These are phyloP conservation scores for Musa schizocarpa DNA, from an alignment of 176 grass and related monocot species.

Conservation along the genomic window DNA sequence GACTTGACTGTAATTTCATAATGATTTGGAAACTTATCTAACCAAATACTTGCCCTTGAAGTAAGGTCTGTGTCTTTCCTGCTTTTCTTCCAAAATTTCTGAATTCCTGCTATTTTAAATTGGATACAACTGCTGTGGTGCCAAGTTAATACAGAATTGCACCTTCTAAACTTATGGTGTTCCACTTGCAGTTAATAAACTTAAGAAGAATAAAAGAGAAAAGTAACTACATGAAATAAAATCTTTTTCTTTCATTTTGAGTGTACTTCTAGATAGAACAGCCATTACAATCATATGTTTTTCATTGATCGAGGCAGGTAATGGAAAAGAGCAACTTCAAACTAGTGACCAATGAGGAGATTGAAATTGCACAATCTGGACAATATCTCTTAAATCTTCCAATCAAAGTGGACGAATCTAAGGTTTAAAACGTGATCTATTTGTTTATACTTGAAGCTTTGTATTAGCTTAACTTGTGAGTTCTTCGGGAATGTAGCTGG, in stretches of 20 bases:
- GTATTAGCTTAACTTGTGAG: neutral
- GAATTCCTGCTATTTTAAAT: too few species aligned
- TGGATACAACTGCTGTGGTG: too few species aligned
- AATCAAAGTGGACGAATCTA: slow-evolving; percentile 84
- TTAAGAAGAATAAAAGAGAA: neutral
- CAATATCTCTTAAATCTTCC: slow-evolving; percentile 93
- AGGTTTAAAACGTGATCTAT: slow-evolving; percentile 5
- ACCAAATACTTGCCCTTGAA: too few species aligned
- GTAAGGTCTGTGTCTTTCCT: too few species aligned
- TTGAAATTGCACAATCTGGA: slow-evolving; percentile 74
- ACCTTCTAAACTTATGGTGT: too few species aligned
- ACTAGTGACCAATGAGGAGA: slow-evolving; percentile 78
- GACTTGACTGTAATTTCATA: neutral
- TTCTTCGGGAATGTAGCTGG: slow-evolving; percentile 42
- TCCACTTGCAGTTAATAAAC: neutral
- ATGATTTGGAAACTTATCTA: too few species aligned
- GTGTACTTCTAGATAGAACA: neutral
- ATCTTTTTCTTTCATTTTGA: neutral
- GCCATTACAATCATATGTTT: neutral
- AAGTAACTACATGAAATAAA: neutral
- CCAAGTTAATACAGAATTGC: too few species aligned
- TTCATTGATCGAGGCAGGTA: slow-evolving; percentile 37
- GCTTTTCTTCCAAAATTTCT: too few species aligned
- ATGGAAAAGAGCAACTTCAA: slow-evolving; percentile 98
- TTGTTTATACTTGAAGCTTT: neutral